Evolutionary conservation across 306 rosid genomes (phyloP), one percentile per base, ranked within the genome.

Genomic region (Alnus glutinosa): DNA sequence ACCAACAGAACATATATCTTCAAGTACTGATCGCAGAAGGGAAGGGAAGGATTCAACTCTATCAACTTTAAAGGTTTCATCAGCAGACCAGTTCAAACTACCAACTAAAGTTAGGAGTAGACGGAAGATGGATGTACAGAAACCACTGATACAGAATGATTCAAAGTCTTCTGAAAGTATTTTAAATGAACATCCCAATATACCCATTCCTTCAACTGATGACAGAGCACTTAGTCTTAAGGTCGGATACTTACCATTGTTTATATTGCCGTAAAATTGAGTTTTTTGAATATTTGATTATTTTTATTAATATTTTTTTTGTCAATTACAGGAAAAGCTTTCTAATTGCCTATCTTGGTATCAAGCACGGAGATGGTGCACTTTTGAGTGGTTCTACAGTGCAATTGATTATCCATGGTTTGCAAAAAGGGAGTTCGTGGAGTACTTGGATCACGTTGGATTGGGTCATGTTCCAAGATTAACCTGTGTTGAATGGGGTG

Each of bases 341-440:
- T 74, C 78, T 67, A 85, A 88, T 82, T 91, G 92, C 85, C 80
- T 93, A 76, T 89, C 96, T 77, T 86, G 86, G 70, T 75, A 80
- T 89, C 91, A 78, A 85, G 88, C 78, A 55, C 96, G 92, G 75
- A 87, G 89, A 84, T 93, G 97, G 98, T 93, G 96, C 85, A 81
- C 88, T 77, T 93, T 87, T 88, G 99, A 95, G 86, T 95, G 97
- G 98, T 93, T 95, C 85, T 95, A 95, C 70, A 93, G 98, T 88
- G 97, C 97, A 76, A 91, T 95, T 6, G 99, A 95, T 87, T 93
- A 85, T 82, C 99, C 96, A 42, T 95, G 99, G 99, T 95, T 95
- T 84, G 90, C 97, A 9, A 95, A 92, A 85, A 89, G 90, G 81
- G 98, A 95, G 89, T 95, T 95, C 76, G 82, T 86, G 73, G 98